Conservation (phyloP, 1,139 yeast species). For the Kodamaea anthophila region DNA sequence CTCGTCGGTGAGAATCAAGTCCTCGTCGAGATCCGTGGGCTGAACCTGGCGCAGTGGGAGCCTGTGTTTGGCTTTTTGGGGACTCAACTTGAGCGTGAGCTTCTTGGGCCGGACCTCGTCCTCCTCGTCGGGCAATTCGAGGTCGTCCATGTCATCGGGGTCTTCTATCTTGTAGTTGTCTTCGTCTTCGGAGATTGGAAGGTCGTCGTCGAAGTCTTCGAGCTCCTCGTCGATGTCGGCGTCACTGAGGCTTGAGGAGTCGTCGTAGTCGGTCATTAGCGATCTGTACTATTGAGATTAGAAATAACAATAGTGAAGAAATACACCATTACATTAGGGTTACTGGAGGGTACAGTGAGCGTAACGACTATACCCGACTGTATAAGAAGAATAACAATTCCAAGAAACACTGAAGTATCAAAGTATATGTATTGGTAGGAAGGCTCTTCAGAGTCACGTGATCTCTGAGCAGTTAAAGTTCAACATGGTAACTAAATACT, state of each 20-base stretch:
- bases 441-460: no score
- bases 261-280: conserved; percentile 1
- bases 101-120: conserved; percentile 9
- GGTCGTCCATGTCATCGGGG: conserved; percentile 36
- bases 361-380: no score
- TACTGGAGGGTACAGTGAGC: no score
- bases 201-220: conserved; percentile 19
- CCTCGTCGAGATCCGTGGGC: conserved; percentile 28
- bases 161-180: conserved; percentile 33
- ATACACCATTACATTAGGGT: no score
- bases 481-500: no score
- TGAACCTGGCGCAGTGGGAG: conserved; percentile 20
- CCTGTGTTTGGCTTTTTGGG: conserved; percentile 16
- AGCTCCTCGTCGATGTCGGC: conserved; percentile 18
- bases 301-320: no score
- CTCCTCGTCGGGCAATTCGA: conserved; percentile 22
- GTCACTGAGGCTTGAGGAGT: conserved; percentile 10
- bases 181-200: conserved; percentile 25
- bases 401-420: no score
- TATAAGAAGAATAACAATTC: no score
- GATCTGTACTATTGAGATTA: no score
- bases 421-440: no score
- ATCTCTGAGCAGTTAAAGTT: no score
- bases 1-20: conserved; percentile 38
- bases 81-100: conserved; percentile 12